phyloP scores from a whole-genome alignment of 768 basidiomycete species.

The Stropharia rugosoannulata region DNA sequence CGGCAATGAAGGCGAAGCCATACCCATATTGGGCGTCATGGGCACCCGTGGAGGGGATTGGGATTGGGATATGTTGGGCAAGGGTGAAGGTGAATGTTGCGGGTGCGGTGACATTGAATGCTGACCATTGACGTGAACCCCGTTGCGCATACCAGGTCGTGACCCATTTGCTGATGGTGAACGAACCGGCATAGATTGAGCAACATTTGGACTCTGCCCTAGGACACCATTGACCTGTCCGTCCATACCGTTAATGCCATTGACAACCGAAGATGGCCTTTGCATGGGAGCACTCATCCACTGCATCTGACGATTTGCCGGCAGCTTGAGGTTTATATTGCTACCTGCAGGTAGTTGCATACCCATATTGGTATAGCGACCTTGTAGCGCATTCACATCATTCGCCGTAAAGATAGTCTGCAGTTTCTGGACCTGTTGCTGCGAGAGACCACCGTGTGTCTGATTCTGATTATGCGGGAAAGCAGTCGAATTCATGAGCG shows the following conservation, averaged over 20 bases:
- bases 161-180: slow-evolving; percentile 59
- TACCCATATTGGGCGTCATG: slow-evolving; percentile 50
- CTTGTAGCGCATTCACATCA: slow-evolving; percentile 37
- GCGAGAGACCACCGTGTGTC: slow-evolving; percentile 36
- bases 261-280: slow-evolving; percentile 20
- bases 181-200: slow-evolving; percentile 13
- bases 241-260: too few species aligned
- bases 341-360: slow-evolving; percentile 23
- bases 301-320: slow-evolving; percentile 38
- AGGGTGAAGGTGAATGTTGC: slow-evolving; percentile 47
- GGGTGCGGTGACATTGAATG: slow-evolving; percentile 51
- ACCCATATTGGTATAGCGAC: slow-evolving; percentile 37
- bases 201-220: too few species aligned
- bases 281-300: slow-evolving; percentile 31
- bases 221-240: too few species aligned
- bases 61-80: slow-evolving; percentile 41
- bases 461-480: slow-evolving; percentile 31
- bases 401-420: slow-evolving; percentile 51
- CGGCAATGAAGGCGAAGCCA: slow-evolving; percentile 49
- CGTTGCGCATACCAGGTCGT: slow-evolving; percentile 39
- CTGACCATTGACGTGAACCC: slow-evolving; percentile 38
- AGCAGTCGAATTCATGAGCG: slow-evolving; percentile 31
- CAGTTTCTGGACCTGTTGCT: slow-evolving; percentile 60
- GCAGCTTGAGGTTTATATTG: slow-evolving; percentile 43
- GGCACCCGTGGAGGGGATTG: slow-evolving; percentile 52